phyloP scores from a whole-genome alignment of 2,329 filamentous ascomycete genomes.

The Rhynchosporium agropyri region DNA sequence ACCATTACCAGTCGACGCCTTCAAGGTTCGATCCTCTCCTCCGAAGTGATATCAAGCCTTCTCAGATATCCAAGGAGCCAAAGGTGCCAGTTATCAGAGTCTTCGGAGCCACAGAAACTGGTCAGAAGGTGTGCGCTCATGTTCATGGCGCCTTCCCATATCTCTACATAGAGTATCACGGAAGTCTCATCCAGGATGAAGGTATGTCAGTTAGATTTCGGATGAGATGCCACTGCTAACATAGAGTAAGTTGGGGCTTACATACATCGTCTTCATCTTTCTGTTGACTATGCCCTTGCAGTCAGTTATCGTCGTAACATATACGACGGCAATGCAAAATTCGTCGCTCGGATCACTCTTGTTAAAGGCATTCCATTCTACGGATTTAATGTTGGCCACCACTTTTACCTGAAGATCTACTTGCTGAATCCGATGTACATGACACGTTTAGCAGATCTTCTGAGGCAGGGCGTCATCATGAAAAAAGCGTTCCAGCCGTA shows the following conservation, averaged over 20 bases:
- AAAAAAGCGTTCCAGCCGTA: conserved; percentile 85
- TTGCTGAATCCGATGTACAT: conserved; percentile 85
- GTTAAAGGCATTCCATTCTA: conserved; percentile 96
- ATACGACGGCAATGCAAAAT: conserved; percentile 67
- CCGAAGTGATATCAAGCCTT: conserved; percentile 62
- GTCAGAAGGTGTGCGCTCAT: conserved; percentile 94
- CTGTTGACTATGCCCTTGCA: conserved; percentile 88
- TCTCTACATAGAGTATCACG: conserved; percentile 85
- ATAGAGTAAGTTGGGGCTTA: conserved; percentile 66
- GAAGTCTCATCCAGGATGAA: conserved; percentile 64
- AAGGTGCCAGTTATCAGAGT: conserved; percentile 85
- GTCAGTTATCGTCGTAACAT: conserved; percentile 80
- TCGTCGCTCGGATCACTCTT: conserved; percentile 86
- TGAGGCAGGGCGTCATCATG: conserved; percentile 87
- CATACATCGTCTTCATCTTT: conserved; percentile 76
- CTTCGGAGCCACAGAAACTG: conserved; percentile 91
- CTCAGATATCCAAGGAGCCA: conserved; percentile 63
- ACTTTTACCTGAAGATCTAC: conserved; percentile 91
- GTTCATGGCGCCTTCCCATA: conserved; percentile 96
- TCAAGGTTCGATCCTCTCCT: conserved; percentile 81
- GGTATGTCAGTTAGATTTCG: conserved; percentile 53
- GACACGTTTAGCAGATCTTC: conserved; percentile 82
- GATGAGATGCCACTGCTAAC: conserved; percentile 25
- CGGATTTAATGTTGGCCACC: conserved; percentile 91
- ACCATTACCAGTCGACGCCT: conserved; percentile 84